Evolutionary conservation across 306 rosid species (phyloP), one percentile per base, ranked within the genome.

Genomic region (Cyclanthera cordifolia): DNA sequence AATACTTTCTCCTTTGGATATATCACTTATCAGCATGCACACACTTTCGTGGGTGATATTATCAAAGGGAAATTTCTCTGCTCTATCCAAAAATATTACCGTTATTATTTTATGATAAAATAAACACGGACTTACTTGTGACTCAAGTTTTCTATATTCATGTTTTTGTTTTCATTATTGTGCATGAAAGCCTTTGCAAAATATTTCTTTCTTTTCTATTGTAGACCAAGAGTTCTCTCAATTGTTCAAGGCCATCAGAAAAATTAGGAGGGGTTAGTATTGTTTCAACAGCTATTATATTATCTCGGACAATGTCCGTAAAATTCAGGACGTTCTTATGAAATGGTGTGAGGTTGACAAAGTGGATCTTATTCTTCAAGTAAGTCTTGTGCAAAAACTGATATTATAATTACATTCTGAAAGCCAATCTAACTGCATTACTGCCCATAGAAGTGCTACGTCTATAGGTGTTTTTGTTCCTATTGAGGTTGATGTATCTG

Each of bases 141-240:
- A 19, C 1, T 53, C 15, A 20, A 20, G 58, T 21, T 19, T 5
- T 53, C 57, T 21, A 20, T 12, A 8, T 53, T 53, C 58, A 7
- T 53, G 13, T 52, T 11, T 53, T 12, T 39, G 23, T 41, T 41
- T 24, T 41, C 69, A 67, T 17, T 46, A 48, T 47, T 49, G 24
- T 25, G 46, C 53, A 50, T 50, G 10, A 47, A 48, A 10, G 43
- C 45, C 55, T 49, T 67, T 57, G 8, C n/a, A 49, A 58, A 30
- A 61, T 10, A 68, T 46, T 51, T 10, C n/a, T 73, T 74, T 55
- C 54, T 67, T 69, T 27, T 70, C 65, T 72, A 66, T 73, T 89
- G 98, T 71, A 96, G 96, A 76, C 96, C 98, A 56, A 81, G 93
- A 84, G 96, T 95, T 60, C 89, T 92, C 79, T 89, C 98, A 65